Evolutionary conservation across 2,329 filamentous ascomycete species (phyloP).

Genomic region (Aspergillus arachidicola): DNA sequence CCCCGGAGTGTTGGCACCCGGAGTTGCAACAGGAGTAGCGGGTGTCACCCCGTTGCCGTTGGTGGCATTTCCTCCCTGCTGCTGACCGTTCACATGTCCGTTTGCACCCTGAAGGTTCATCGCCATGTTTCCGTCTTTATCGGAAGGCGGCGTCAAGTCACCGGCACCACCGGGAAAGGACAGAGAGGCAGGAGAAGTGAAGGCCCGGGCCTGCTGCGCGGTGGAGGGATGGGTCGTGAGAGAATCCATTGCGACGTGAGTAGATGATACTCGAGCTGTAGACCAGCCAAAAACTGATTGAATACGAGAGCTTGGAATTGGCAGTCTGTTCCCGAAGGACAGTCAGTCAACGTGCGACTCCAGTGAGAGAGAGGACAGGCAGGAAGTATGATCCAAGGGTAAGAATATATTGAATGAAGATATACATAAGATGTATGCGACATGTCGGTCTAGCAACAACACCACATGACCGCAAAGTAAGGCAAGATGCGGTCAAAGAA

Average conservation of each 20-base stretch:
- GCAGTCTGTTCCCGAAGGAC: constrained; percentile 28
- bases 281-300: constrained; percentile 25
- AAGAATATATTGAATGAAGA: constrained; percentile 23
- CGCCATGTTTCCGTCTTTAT: constrained; percentile 63
- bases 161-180: constrained; percentile 85
- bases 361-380: neutral
- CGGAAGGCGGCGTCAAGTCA: constrained; percentile 77
- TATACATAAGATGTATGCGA: constrained; percentile 12
- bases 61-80: constrained; percentile 60
- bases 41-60: constrained; percentile 81
- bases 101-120: constrained; percentile 51
- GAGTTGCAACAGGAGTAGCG: constrained; percentile 88
- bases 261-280: constrained; percentile 29
- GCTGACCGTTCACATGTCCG: constrained; percentile 53
- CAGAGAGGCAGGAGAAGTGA: constrained; percentile 88
- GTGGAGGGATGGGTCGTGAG: constrained; percentile 90
- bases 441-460: neutral
- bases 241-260: constrained; percentile 70
- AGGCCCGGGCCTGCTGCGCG: constrained; percentile 91
- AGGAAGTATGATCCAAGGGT: constrained; percentile 6
- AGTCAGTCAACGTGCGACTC: constrained; percentile 13
- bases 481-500: neutral
- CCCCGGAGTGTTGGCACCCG: constrained; percentile 76
- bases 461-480: neutral
- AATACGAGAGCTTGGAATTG: constrained; percentile 20